Evolutionary conservation across 163 green algal species (phyloP).

Genomic region (Volvox carteri): DNA sequence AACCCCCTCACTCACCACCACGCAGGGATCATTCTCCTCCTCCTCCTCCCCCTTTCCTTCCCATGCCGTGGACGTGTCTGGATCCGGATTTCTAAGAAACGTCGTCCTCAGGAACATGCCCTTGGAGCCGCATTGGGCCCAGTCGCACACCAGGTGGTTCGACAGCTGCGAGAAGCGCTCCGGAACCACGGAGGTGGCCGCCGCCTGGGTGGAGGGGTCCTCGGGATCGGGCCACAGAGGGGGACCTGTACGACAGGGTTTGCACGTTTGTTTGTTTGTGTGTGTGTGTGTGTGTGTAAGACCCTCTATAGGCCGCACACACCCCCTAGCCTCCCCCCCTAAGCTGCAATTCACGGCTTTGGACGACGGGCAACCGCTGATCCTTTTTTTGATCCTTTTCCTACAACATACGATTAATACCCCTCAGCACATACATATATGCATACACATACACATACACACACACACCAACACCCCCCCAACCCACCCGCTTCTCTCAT

Average conservation of each 20-base stretch:
- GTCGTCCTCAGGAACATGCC: conserved; percentile 51
- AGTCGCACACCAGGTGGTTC: conserved; percentile 39
- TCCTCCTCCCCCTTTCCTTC: not conserved
- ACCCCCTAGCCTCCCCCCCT: too few species aligned
- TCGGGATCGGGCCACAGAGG: conserved; percentile 55
- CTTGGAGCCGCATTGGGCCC: conserved; percentile 8
- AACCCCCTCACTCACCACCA: conserved; percentile 29
- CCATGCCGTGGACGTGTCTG: too few species aligned
- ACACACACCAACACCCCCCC: not conserved
- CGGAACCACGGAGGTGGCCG: not conserved
- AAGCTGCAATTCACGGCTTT: too few species aligned
- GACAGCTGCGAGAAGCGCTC: conserved; percentile 33
- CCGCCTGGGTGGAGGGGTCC: not conserved
- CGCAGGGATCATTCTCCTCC: conserved; percentile 15
- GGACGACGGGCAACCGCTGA: too few species aligned
- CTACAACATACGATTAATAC: too few species aligned
- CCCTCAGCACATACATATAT: too few species aligned
- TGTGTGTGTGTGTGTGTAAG: too few species aligned
- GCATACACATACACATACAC: too few species aligned
- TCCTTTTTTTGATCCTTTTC: too few species aligned
- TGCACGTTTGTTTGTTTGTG: too few species aligned
- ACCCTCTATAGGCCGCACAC: too few species aligned
- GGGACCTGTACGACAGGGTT: conserved; percentile 10
- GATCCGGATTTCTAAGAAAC: not conserved
- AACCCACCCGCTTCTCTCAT: not conserved